Conservation (phyloP, 306 rosid species). For the Quercus variabilis region DNA sequence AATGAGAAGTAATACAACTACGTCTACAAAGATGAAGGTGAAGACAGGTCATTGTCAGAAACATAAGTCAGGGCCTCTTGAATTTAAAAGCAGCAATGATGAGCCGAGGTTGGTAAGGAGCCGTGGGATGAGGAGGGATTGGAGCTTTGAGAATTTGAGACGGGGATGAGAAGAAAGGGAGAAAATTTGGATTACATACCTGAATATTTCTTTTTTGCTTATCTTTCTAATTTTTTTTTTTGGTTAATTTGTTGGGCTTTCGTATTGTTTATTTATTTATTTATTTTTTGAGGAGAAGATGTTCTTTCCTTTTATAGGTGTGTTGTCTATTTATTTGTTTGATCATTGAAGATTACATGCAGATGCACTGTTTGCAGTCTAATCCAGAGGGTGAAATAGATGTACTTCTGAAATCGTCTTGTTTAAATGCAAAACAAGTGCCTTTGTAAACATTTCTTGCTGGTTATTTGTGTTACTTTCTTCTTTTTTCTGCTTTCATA, state of each 20-base stretch:
- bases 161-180: conserved; percentile 21
- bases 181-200: neutral
- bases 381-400: too few species aligned
- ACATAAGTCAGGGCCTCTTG: conserved; percentile 18
- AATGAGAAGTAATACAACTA: neutral
- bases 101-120: conserved; percentile 64
- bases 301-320: neutral
- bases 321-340: neutral
- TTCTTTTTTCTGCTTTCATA: neutral
- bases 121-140: conserved; percentile 85
- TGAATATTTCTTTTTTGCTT: too few species aligned
- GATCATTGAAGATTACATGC: too few species aligned
- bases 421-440: too few species aligned
- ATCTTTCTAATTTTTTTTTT: too few species aligned
- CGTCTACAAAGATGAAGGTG: neutral
- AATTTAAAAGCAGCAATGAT: conserved; percentile 15
- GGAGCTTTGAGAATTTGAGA: conserved; percentile 72
- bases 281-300: neutral
- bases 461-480: neutral
- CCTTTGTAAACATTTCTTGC: neutral
- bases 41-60: conserved; percentile 31
- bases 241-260: neutral
- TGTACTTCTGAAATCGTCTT: too few species aligned
- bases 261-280: neutral
- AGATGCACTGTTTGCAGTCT: too few species aligned